phyloP scores from a whole-genome alignment of 352 stramenopile species.

The Phytophthora ohioensis region DNA sequence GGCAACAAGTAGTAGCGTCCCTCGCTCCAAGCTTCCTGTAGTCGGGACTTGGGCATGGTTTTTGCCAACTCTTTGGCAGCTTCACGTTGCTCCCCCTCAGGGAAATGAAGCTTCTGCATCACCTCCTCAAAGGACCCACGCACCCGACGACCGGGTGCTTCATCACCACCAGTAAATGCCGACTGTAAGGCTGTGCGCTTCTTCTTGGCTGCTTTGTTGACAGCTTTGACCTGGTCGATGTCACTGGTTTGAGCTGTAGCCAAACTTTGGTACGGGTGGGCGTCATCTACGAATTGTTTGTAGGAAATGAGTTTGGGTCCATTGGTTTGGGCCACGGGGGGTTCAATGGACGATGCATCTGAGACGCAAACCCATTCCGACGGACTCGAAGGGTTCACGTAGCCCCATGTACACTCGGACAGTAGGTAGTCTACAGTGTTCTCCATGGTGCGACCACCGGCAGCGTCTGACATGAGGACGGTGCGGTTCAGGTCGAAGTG shows the following conservation, averaged over 20 bases:
- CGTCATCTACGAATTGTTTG: conserved; percentile 86
- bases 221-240: conserved; percentile 70
- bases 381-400: conserved; percentile 44
- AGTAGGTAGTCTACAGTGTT: conserved; percentile 90
- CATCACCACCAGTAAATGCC: conserved; percentile 63
- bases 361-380: conserved; percentile 74
- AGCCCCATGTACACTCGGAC: conserved; percentile 83
- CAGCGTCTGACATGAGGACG: conserved; percentile 91
- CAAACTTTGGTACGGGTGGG: conserved; percentile 74
- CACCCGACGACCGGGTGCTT: conserved; percentile 56
- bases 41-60: conserved; percentile 52
- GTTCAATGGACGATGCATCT: conserved; percentile 53
- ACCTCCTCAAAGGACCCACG: conserved; percentile 66
- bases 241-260: conserved; percentile 20
- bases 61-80: conserved; percentile 56
- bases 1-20: conserved; percentile 86
- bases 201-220: conserved; percentile 85
- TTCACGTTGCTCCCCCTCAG: conserved; percentile 50
- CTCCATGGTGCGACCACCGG: conserved; percentile 87
- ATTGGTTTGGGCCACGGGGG: conserved; percentile 28
- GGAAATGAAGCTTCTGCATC: conserved; percentile 84
- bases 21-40: conserved; percentile 76
- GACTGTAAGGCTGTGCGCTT: conserved; percentile 81
- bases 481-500: conserved; percentile 92
- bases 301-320: conserved; percentile 63